phyloP scores from a whole-genome alignment of 306 rosid species.

The Vachellia collinsii region DNA sequence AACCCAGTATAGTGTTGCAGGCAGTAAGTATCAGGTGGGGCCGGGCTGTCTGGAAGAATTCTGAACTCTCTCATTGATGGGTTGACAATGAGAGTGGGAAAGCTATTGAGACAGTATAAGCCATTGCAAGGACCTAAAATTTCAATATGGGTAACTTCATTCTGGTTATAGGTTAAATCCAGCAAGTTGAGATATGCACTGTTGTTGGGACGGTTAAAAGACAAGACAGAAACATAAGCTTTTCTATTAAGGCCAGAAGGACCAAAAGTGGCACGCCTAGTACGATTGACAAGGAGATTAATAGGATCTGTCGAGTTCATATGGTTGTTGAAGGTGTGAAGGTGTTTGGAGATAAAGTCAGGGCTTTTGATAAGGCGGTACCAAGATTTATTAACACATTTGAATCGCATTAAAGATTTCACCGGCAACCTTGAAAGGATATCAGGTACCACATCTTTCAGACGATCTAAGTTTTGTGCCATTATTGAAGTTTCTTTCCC shows the following conservation, averaged over 20 bases:
- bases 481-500: background rate
- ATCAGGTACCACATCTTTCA: background rate
- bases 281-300: background rate
- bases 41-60: background rate
- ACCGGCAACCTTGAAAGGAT: slow-evolving; percentile 21
- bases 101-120: background rate
- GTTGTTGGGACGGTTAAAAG: background rate
- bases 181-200: background rate
- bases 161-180: background rate
- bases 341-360: background rate
- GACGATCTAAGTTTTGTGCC: background rate
- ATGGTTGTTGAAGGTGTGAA: background rate
- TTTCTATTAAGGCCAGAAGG: background rate
- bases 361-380: background rate
- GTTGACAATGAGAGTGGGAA: background rate
- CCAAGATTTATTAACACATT: slow-evolving; percentile 7
- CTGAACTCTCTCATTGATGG: slow-evolving; percentile 22
- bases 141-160: background rate
- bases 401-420: slow-evolving; percentile 1
- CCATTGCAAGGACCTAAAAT: slow-evolving; percentile 31
- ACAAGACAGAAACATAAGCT: background rate
- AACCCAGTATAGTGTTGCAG: background rate
- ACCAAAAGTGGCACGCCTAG: background rate
- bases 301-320: background rate
- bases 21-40: background rate